Evolutionary conservation across 371 early-diverging fungal genomes (phyloP).

Genomic region (Choanephora cucurbitarum): DNA sequence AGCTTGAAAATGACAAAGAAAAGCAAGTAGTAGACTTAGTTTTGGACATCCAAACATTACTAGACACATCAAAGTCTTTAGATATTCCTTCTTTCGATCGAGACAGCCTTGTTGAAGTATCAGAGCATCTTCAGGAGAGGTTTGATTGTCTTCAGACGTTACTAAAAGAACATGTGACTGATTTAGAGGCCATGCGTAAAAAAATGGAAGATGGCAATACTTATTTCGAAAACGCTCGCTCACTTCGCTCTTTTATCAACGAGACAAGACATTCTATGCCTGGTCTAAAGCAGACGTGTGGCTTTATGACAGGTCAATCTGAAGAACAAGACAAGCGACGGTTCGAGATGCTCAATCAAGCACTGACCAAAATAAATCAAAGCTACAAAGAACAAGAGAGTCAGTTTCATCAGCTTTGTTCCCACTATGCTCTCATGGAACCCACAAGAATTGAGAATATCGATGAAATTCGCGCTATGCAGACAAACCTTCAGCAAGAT

Average conservation of each 20-base stretch:
- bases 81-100: constrained; percentile 21
- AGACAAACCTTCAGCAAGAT: constrained; percentile 27
- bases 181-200: constrained; percentile 28
- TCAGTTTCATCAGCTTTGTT: constrained; percentile 25
- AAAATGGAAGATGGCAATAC: constrained; percentile 44
- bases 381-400: constrained; percentile 20
- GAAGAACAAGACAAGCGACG: constrained; percentile 43
- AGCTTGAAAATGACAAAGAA: constrained; percentile 37
- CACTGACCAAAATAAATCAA: constrained; percentile 15
- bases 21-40: constrained; percentile 41
- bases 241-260: constrained; percentile 24
- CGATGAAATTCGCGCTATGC: constrained; percentile 19
- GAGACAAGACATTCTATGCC: constrained; percentile 41
- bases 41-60: constrained; percentile 29
- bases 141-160: constrained; percentile 38
- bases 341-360: constrained; percentile 24
- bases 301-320: constrained; percentile 50
- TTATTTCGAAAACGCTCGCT: constrained; percentile 31
- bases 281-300: constrained; percentile 42
- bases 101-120: constrained; percentile 24
- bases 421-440: constrained; percentile 22
- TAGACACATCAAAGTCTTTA: constrained; percentile 27
- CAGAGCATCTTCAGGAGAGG: constrained; percentile 28
- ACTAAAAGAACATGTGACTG: constrained; percentile 29
- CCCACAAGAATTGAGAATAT: constrained; percentile 24